Percentiles rank a stretch among this genome's conserved stretches.
phyloP scores from a whole-genome alignment of 768 basidiomycete genomes.

The Hericium coralloides region DNA sequence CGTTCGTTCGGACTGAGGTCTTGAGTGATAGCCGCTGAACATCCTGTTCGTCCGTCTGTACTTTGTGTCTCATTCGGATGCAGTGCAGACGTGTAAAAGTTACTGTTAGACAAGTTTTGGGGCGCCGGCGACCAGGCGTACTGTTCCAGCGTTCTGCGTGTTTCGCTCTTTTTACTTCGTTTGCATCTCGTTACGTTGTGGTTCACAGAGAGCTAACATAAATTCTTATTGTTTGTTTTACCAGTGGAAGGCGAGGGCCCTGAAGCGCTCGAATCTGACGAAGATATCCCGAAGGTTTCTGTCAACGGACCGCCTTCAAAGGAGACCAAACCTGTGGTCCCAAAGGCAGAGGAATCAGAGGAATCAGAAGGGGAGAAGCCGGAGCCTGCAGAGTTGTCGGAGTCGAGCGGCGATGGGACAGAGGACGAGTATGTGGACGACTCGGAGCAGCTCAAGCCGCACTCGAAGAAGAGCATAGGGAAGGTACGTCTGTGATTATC shows the following conservation, averaged over 20 bases:
- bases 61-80: not conserved
- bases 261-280: conserved; percentile 36
- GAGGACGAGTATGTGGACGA: conserved; percentile 69
- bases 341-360: conserved; percentile 20
- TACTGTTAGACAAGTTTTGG: not conserved
- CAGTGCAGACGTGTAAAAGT: not conserved
- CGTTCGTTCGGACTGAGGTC: not conserved
- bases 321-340: not conserved
- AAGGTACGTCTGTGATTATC: conserved; percentile 35
- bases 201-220: not conserved
- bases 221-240: conserved; percentile 1
- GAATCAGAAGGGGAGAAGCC: conserved; percentile 34
- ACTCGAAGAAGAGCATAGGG: conserved; percentile 22
- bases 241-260: conserved; percentile 70
- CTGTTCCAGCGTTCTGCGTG: not conserved
- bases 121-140: not conserved
- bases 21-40: not conserved
- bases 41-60: not conserved
- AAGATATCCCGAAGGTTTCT: conserved; percentile 7
- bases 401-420: conserved; percentile 29
- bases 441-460: conserved; percentile 22
- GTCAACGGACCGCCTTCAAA: conserved; percentile 19
- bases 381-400: conserved; percentile 13
- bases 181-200: not conserved
- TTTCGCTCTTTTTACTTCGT: not conserved